Conservation (phyloP, 192 early-diverging fungal species). For the Coemansia sp. region DNA sequence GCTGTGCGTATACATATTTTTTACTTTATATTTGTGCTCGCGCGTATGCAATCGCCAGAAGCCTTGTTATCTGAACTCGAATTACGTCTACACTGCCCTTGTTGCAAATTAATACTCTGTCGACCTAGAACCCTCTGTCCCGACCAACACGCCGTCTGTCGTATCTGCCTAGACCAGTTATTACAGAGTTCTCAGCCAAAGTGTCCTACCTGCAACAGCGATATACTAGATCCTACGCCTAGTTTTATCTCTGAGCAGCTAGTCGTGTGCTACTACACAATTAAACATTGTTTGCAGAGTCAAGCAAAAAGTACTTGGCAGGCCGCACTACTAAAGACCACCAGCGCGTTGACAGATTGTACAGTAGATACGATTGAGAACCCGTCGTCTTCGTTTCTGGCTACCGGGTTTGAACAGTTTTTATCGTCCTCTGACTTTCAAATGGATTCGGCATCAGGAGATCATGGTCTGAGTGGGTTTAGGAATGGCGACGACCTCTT, state of each 20-base stretch:
- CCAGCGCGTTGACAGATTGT: slow-evolving; percentile 4
- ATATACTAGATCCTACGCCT: neutral
- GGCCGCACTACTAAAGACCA: neutral
- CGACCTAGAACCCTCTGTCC: slow-evolving; percentile 6
- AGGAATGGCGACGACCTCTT: neutral
- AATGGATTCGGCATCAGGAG: neutral
- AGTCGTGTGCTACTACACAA: slow-evolving; percentile 14
- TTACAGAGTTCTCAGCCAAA: neutral
- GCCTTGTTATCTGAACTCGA: slow-evolving; percentile 10
- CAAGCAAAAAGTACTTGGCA: neutral
- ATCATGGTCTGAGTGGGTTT: neutral
- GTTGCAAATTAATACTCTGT: slow-evolving; percentile 5
- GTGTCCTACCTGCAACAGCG: slow-evolving; percentile 20
- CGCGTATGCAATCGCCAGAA: slow-evolving; percentile 3
- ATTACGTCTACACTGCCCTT: slow-evolving; percentile 10
- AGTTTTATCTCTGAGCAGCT: neutral
- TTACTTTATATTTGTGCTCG: neutral
- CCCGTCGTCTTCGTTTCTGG: neutral
- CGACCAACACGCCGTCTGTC: slow-evolving; percentile 18
- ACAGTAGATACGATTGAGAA: slow-evolving; percentile 16
- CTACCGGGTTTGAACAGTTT: slow-evolving; percentile 1
- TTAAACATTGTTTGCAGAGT: neutral
- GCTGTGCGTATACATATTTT: neutral
- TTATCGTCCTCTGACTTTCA: slow-evolving; percentile 2
- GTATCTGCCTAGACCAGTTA: slow-evolving; percentile 25